Conservation (phyloP, 2,329 filamentous ascomycete genomes). For the Scorias spongiosa region DNA sequence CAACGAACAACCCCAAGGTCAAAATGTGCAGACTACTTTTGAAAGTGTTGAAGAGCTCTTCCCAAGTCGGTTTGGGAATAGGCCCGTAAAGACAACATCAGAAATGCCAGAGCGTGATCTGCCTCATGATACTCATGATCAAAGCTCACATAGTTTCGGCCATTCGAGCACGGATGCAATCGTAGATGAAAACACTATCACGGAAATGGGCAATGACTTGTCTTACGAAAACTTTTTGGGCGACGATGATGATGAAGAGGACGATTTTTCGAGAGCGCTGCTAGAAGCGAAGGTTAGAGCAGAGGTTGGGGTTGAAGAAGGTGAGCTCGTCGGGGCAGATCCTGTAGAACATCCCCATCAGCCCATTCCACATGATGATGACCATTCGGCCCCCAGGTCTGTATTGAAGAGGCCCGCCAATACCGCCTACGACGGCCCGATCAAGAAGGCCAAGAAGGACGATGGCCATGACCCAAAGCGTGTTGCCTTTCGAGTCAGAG, state of each 20-base stretch:
- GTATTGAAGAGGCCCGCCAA: neutral
- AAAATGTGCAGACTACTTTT: slow-evolving; percentile 56
- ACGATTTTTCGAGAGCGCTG: slow-evolving; percentile 17
- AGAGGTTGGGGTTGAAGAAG: neutral
- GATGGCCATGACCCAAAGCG: slow-evolving; percentile 5
- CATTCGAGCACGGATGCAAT: slow-evolving; percentile 23
- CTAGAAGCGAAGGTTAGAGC: slow-evolving; percentile 15
- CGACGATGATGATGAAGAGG: slow-evolving; percentile 30
- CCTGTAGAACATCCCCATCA: neutral
- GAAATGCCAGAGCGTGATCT: slow-evolving; percentile 2
- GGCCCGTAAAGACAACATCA: slow-evolving; percentile 3
- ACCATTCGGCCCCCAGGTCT: neutral
- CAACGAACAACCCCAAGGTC: slow-evolving; percentile 28
- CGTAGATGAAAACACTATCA: slow-evolving; percentile 49
- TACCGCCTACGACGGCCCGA: neutral
- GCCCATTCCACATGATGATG: neutral
- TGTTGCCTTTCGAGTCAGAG: slow-evolving; percentile 14
- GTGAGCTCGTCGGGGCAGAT: neutral
- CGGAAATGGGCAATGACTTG: slow-evolving; percentile 28
- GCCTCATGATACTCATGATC: neutral
- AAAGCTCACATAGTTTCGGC: neutral
- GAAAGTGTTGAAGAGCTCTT: slow-evolving; percentile 82
- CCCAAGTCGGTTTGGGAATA: slow-evolving; percentile 41
- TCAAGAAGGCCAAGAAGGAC: neutral
- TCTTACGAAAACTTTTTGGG: slow-evolving; percentile 6